Percentiles rank a stretch among this genome's conserved stretches.
These are phyloP conservation scores for Termitomyces sp. DNA, from an alignment of 768 basidiomycete species.

Conservation along the genomic window DNA sequence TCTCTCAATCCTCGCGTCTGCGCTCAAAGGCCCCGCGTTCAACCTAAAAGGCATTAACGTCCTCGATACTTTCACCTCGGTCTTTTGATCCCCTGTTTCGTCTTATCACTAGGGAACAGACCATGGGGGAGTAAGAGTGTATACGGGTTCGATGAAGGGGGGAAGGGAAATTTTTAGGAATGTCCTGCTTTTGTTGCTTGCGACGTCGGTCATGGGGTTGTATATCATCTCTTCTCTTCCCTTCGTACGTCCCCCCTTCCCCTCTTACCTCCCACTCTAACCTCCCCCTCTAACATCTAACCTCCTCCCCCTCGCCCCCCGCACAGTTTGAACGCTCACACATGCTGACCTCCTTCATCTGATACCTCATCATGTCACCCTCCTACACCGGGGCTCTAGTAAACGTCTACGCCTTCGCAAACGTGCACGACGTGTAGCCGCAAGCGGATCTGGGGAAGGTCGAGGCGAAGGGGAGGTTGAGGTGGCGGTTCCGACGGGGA, in stretches of 20 bases:
- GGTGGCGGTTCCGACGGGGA: slow-evolving; percentile 78
- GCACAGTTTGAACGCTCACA: slow-evolving; percentile 93
- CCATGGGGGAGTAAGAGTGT: slow-evolving; percentile 88
- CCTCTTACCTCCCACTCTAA: no score
- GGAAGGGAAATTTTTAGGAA: slow-evolving; percentile 79
- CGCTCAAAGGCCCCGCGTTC: slow-evolving; percentile 66
- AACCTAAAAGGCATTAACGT: slow-evolving; percentile 60
- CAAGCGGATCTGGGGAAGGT: slow-evolving; percentile 71
- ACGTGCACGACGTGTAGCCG: slow-evolving; percentile 85
- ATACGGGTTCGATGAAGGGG: slow-evolving; percentile 81
- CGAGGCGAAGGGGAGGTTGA: slow-evolving; percentile 59
- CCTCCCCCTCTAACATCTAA: no score
- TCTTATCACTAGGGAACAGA: slow-evolving; percentile 85
- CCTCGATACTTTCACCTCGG: slow-evolving; percentile 91
- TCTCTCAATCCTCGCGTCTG: slow-evolving; percentile 70
- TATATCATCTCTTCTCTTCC: slow-evolving; percentile 82
- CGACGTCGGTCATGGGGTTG: slow-evolving; percentile 88
- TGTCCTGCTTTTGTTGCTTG: slow-evolving; percentile 80
- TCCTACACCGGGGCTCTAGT: slow-evolving; percentile 92
- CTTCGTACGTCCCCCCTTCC: slow-evolving; percentile 64
- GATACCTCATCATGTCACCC: slow-evolving; percentile 88
- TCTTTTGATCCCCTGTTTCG: slow-evolving; percentile 81
- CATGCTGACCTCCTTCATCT: slow-evolving; percentile 95
- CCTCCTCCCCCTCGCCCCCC: not conserved
- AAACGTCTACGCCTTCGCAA: slow-evolving; percentile 88